phyloP scores from a whole-genome alignment of 1,284 basidiomycete species.

The Sanghuangporus baumii region DNA sequence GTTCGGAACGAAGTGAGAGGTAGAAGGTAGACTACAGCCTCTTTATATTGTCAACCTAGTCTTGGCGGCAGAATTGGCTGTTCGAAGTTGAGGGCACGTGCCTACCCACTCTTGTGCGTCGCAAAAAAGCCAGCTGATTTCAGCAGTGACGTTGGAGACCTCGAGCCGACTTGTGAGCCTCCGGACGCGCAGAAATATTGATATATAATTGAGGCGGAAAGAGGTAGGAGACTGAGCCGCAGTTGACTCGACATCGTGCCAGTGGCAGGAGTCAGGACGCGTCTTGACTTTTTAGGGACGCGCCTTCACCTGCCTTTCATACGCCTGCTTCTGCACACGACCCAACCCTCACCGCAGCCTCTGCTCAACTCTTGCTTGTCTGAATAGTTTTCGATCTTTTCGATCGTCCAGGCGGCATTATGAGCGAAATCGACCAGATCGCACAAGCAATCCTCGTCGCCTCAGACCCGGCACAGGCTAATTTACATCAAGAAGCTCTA shows the following conservation, averaged over 20 bases:
- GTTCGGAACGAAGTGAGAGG: not conserved
- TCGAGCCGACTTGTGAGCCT: not conserved
- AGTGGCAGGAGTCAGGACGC: conserved; percentile 1
- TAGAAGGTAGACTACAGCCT: not conserved
- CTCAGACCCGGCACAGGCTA: conserved; percentile 65
- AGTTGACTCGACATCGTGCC: not conserved
- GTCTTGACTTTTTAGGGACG: not conserved
- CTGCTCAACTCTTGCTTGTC: not conserved
- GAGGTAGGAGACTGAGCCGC: not conserved
- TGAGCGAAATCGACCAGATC: conserved; percentile 64
- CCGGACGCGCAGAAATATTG: not conserved
- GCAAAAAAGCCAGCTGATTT: not conserved
- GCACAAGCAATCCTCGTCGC: conserved; percentile 82
- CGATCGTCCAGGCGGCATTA: not conserved
- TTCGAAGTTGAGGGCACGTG: not conserved
- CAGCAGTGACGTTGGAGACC: not conserved
- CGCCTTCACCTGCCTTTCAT: conserved; percentile 3
- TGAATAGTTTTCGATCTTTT: not conserved
- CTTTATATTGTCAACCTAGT: not conserved
- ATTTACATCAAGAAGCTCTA: conserved; percentile 75
- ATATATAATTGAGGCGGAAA: not conserved
- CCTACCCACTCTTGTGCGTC: not conserved
- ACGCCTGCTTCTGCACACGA: conserved; percentile 7
- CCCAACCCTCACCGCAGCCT: not conserved
- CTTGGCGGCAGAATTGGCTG: not conserved